Conservation (phyloP, 2,329 filamentous ascomycete genomes). For the Sarocladiaceae sp. region DNA sequence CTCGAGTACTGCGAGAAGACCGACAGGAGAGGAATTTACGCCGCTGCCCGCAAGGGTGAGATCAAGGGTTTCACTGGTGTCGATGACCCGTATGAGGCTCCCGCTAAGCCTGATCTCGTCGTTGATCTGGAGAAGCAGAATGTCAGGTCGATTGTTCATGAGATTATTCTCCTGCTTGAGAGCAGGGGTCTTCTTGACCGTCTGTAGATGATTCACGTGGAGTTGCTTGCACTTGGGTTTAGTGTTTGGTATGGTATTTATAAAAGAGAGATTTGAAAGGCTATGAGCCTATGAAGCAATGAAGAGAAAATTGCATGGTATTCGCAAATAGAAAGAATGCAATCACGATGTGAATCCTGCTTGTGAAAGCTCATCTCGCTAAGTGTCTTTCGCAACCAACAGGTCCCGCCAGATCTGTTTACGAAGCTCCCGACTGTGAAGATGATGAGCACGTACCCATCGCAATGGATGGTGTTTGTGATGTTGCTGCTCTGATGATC, state of each 20-base stretch:
- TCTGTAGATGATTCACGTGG: constrained; percentile 32
- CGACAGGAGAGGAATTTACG: constrained; percentile 88
- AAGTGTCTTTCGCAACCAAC: too few relatives aligned
- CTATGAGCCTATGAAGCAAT: too few relatives aligned
- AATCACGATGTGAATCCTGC: too few relatives aligned
- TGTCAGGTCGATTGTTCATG: constrained; percentile 90
- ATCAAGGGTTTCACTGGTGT: constrained; percentile 99
- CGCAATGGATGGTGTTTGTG: too few relatives aligned
- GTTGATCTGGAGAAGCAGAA: constrained; percentile 84
- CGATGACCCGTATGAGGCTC: constrained; percentile 91
- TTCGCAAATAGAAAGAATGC: too few relatives aligned
- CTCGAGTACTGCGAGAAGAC: constrained; percentile 94
- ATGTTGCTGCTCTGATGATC: neutral
- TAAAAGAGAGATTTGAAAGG: neutral
- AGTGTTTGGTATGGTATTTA: too few relatives aligned
- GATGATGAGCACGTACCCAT: too few relatives aligned
- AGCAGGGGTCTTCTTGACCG: constrained; percentile 81
- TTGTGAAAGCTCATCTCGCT: too few relatives aligned
- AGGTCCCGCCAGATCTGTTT: too few relatives aligned
- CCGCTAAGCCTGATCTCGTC: constrained; percentile 73
- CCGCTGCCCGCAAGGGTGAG: constrained; percentile 76
- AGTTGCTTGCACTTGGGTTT: neutral
- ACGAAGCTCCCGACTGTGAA: too few relatives aligned
- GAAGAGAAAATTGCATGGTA: too few relatives aligned
- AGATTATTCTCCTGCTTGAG: constrained; percentile 92